A percentile compares a stretch with the other conserved stretches of the same genome.
phyloP scores from a whole-genome alignment of 1,284 basidiomycete species.

The Ustilago xerochloae region DNA sequence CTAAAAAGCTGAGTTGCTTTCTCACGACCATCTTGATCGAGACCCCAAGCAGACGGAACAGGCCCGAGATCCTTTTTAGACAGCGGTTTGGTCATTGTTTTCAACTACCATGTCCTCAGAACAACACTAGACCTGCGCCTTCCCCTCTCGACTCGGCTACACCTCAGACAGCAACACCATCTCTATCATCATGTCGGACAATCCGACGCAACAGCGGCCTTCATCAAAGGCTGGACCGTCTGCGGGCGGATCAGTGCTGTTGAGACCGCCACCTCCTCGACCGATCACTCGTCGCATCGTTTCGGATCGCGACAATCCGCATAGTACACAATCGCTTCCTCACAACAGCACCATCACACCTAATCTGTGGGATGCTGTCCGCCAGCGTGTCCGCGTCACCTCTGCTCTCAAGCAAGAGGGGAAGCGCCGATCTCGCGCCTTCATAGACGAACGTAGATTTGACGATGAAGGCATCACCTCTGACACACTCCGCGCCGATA shows the following conservation, averaged over 20 bases:
- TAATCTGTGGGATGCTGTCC: slow-evolving; percentile 43
- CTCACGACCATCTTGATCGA: not conserved
- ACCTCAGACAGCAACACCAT: not conserved
- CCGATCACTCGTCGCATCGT: slow-evolving; percentile 40
- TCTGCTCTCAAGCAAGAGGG: slow-evolving; percentile 24
- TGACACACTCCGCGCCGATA: slow-evolving; percentile 41
- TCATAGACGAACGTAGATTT: slow-evolving; percentile 40
- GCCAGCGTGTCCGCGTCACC: slow-evolving; percentile 40
- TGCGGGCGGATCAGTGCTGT: slow-evolving; percentile 23
- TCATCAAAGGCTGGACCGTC: not conserved
- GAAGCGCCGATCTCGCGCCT: slow-evolving; percentile 30
- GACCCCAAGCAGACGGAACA: not conserved
- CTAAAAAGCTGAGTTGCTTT: not conserved
- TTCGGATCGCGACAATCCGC: slow-evolving; percentile 36
- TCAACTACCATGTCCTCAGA: not conserved
- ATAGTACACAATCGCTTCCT: slow-evolving; percentile 38
- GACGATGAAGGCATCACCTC: slow-evolving; percentile 57
- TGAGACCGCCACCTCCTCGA: slow-evolving; percentile 14
- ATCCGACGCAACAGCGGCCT: slow-evolving; percentile 1
- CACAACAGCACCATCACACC: slow-evolving; percentile 20
- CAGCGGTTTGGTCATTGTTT: not conserved
- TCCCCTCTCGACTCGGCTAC: not conserved
- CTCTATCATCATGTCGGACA: slow-evolving; percentile 4
- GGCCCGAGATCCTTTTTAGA: not conserved
- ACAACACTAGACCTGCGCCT: not conserved